Evolutionary conservation across 345 rosid genomes (phyloP), one percentile per base, ranked within the genome.

Genomic region (Hypericum androsaemum): DNA sequence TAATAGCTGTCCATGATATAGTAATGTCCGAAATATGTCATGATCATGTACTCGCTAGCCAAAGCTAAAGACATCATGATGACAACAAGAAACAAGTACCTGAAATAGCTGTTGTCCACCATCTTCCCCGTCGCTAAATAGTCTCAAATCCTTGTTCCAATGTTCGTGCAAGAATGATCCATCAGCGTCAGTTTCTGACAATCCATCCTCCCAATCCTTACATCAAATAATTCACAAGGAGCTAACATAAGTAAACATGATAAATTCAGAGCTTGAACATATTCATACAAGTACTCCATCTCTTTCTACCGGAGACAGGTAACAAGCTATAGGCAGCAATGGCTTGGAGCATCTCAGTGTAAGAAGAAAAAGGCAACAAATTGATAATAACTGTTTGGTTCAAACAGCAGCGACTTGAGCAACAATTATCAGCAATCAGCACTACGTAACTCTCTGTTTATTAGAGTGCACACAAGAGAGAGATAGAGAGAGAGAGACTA

Each of bases 121-220:
- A 74, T 84, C 89, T 64, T 79, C 94, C 12, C 77, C 74, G 35
- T 82, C 75, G 55, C 86, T 69, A 64, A 84, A 84, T 52, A 89
- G 94, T 60, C 64, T 73, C 44, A 84, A 63, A 71, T 82, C 95
- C 60, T 76, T 89, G 78, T 89, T 84, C 97, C 94, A 84, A 52
- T 89, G 81, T 56, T 82, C 95, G 68, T 74, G 94, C 74, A 89
- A 64, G 80, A 77, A 86, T 49, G 94, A 84, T 35, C 97, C 97
- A 79, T 89, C 90, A 5, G 80, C 86, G 56, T 82, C 88, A 60
- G 72, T 89, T 71, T 86, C 97, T 43, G 78, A 73, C 42, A 89
- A 73, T 51, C 97, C 95, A 74, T 82, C 81, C 74, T 89, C 96
- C 97, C 97, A 89, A 61, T 89, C 97, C 97, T 89, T 17, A 52